Conservation (phyloP, 305 asterid genomes). For the Withania somnifera region DNA sequence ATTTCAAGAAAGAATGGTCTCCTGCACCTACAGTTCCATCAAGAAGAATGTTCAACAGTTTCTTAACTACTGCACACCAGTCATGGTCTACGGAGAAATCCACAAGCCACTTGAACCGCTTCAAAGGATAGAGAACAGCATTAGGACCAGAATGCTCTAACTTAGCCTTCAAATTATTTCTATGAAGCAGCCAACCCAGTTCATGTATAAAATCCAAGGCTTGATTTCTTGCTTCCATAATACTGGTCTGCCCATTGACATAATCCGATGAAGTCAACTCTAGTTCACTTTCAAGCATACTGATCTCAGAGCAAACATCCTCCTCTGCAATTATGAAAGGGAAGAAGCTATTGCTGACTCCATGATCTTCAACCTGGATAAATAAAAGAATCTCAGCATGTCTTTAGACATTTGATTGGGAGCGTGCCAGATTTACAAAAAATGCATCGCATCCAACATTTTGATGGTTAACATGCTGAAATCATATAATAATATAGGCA, state of each 20-base stretch:
- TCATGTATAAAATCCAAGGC: slow-evolving; percentile 63
- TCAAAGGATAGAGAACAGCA: slow-evolving; percentile 29
- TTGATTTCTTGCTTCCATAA: slow-evolving; percentile 25
- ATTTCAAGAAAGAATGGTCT: slow-evolving; percentile 36
- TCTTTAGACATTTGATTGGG: not conserved
- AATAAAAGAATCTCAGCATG: slow-evolving; percentile 5
- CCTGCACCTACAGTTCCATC: slow-evolving; percentile 37
- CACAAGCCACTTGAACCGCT: slow-evolving; percentile 53
- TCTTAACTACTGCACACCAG: slow-evolving; percentile 59
- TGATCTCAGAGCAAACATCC: slow-evolving; percentile 58
- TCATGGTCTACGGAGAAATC: slow-evolving; percentile 62
- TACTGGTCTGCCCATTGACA: slow-evolving; percentile 18
- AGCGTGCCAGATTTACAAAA: not conserved
- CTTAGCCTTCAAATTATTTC: slow-evolving; percentile 33
- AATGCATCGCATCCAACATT: not conserved
- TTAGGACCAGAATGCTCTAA: slow-evolving; percentile 26
- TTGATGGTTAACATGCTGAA: not conserved
- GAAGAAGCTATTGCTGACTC: slow-evolving; percentile 55
- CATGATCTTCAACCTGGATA: slow-evolving; percentile 58
- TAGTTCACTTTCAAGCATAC: slow-evolving; percentile 59
- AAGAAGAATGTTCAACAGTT: slow-evolving; percentile 49
- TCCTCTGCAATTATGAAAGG: slow-evolving; percentile 72
- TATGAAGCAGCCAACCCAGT: slow-evolving; percentile 77
- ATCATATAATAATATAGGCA: not conserved
- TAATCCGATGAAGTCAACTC: slow-evolving; percentile 30